Base-by-base conservation (phyloP, 2,329 filamentous ascomycete species). In the Beauveria pseudobassiana region DNA sequence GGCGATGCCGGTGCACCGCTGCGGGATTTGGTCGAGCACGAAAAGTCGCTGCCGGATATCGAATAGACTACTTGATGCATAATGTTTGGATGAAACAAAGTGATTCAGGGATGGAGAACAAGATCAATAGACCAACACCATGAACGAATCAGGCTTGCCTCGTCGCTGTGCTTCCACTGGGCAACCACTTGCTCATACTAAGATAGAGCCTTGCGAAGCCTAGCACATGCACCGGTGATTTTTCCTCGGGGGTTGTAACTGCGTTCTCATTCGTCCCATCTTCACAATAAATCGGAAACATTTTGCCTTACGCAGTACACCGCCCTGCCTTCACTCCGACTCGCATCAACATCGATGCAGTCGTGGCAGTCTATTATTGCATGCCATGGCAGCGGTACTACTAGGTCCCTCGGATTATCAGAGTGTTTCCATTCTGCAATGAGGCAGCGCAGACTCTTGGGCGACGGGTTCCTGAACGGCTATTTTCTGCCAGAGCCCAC, bases 1-100 rank as follows among this genome's bases (percentile, higher is more conserved):
- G 67, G 67, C 3, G 67, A 68, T 43, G 64, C 63, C 22, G 61
- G 67, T 34, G 63, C 46, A 5, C 63, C 63, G 16, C 51, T 69
- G 22, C 63, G 61, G 12, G 56, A 62, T 6, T 5, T 69, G 58
- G 62, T 69, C n/a, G 64, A 69, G 26, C 59, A 67, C 34, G 67
- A 69, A 40, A 66, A 64, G 48, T 65, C 65, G n/a, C 54, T 68
- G 52, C 56, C 56, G 9, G 61, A 54, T 34, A 40, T 63, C 24
- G 14, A 54, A 42, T 48, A 53, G 40, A 53, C 20, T 22, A 8
- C 18, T 40, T 38, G 12, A 38, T 38, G 12, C 5, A 14, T 38
- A 16, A 38, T 38, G 2, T 16, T 38, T 38, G 34, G 12, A 38
- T 12, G 12, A 38, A 6, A 38, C 9, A 5, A 38, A 38, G 34